phyloP scores from a whole-genome alignment of 306 rosid species.

The Malus sieversii region DNA sequence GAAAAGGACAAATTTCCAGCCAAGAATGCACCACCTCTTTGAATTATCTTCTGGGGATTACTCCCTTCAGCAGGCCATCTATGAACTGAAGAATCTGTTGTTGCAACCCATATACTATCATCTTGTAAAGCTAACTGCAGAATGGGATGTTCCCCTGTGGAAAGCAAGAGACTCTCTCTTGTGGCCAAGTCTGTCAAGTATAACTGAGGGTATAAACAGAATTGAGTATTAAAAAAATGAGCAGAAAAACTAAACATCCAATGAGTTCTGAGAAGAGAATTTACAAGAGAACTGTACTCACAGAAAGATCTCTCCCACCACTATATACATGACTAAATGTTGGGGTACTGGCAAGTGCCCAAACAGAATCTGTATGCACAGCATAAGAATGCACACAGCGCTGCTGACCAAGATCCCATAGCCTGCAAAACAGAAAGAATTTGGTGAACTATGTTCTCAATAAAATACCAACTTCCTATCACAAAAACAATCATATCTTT shows the following conservation, averaged over 20 bases:
- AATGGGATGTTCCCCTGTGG: constrained; percentile 86
- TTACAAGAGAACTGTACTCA: constrained; percentile 46
- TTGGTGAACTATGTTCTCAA: constrained; percentile 5
- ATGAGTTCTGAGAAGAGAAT: not conserved
- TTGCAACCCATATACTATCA: constrained; percentile 84
- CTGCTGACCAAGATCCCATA: constrained; percentile 99
- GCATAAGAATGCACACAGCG: constrained; percentile 97
- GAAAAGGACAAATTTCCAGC: constrained; percentile 97
- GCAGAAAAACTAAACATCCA: constrained; percentile 20
- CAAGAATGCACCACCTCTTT: constrained; percentile 79
- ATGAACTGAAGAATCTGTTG: constrained; percentile 81
- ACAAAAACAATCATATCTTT: not conserved
- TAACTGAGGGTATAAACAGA: constrained; percentile 58
- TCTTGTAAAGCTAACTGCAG: constrained; percentile 72
- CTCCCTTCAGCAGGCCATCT: constrained; percentile 87
- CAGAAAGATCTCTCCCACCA: constrained; percentile 97
- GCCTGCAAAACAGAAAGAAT: constrained; percentile 40
- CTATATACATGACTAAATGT: constrained; percentile 94
- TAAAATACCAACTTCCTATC: not conserved
- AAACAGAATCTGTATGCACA: constrained; percentile 98
- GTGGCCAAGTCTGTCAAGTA: constrained; percentile 98
- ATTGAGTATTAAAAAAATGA: constrained; percentile 34
- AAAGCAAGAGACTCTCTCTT: constrained; percentile 91
- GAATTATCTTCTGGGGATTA: constrained; percentile 78
- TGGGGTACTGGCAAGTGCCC: constrained; percentile 99